A percentile compares a stretch with the other conserved stretches of the same genome.
phyloP scores from a whole-genome alignment of 1,284 basidiomycete species.

The Sanghuangporus sanghuang region DNA sequence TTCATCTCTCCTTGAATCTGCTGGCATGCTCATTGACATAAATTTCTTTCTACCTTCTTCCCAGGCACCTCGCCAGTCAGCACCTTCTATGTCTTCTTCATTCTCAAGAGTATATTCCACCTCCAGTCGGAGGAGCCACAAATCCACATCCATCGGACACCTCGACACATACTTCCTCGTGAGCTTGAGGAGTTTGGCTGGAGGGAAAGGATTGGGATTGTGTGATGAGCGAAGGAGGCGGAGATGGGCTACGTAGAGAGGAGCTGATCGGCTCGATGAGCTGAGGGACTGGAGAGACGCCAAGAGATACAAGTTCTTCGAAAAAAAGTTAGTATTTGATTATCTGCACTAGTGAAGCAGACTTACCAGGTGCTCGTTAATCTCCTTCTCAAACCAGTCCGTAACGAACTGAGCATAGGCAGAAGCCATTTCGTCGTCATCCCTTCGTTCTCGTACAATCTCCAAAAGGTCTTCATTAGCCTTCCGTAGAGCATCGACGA shows the following conservation, averaged over 20 bases:
- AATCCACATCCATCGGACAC: constrained; percentile 29
- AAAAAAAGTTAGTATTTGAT: not conserved
- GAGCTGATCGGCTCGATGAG: constrained; percentile 28
- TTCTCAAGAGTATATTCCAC: constrained; percentile 34
- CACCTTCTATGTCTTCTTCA: constrained; percentile 17
- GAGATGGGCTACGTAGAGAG: constrained; percentile 43
- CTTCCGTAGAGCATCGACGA: constrained; percentile 50
- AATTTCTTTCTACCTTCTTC: constrained; percentile 28
- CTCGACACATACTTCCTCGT: constrained; percentile 41
- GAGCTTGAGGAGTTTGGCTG: constrained; percentile 33
- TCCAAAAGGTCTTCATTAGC: constrained; percentile 54
- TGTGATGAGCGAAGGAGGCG: constrained; percentile 32
- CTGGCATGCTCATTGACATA: constrained; percentile 30
- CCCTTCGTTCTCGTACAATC: constrained; percentile 23
- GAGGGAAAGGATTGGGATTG: constrained; percentile 28
- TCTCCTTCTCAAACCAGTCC: constrained; percentile 44
- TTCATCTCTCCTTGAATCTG: constrained; percentile 24
- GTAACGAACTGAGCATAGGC: constrained; percentile 54
- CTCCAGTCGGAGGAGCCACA: constrained; percentile 52
- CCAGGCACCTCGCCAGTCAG: constrained; percentile 33
- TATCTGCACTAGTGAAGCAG: not conserved
- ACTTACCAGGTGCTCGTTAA: constrained; percentile 54
- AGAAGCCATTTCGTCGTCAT: constrained; percentile 9
- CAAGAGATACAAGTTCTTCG: constrained; percentile 48
- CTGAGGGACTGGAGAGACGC: constrained; percentile 43